Evolutionary conservation across 2,329 filamentous ascomycete species (phyloP), one percentile per base, ranked within the genome.

Genomic region (Aspergillus sp.): DNA sequence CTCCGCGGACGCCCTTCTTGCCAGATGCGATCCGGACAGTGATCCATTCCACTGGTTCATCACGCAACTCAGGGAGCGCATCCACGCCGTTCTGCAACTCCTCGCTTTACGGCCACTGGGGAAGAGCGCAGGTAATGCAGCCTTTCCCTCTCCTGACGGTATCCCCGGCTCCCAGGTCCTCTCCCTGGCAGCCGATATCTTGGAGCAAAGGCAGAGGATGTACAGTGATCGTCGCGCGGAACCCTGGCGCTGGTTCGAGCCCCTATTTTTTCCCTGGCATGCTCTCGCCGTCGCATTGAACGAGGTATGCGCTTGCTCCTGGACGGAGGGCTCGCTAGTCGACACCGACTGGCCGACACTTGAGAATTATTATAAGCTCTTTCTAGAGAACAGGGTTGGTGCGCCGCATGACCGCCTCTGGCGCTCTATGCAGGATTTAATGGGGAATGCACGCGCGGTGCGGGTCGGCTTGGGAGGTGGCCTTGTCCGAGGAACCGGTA

Each of bases 231-330:
- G 64, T 7, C 60, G 60, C 4, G 58, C 58, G 15, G 20, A 48
- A 7, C 50, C 60, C 4, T 73, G 67, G 67, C 57, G 50, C n/a
- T 72, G 70, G 70, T 64, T 67, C 24, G 62, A 61, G 3, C 61
- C 59, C 4, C 48, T 70, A 20, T 73, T 69, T 62, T 65, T 69
- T 20, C 71, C 69, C 0, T 73, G 71, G 71, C 71, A 72, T 41
- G 66, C 62, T 2, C 62, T 73, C 4, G 68, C 68, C 4, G 68
- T 73, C 11, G 70, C 69, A 17, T 57, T 72, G 18, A 66, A 69
- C 12, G 68, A 72, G 42, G 61, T 73, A 11, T 72, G 68, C 30
- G 66, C 66, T 34, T 72, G 69, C 50, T n/a, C n/a, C n/a, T n/a
- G n/a, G n/a, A n/a, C n/a, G n/a, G n/a, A n/a, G n/a, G n/a, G n/a